Conservation (phyloP, 176 grass and related monocot genomes). For the Rhynchospora breviuscula region DNA sequence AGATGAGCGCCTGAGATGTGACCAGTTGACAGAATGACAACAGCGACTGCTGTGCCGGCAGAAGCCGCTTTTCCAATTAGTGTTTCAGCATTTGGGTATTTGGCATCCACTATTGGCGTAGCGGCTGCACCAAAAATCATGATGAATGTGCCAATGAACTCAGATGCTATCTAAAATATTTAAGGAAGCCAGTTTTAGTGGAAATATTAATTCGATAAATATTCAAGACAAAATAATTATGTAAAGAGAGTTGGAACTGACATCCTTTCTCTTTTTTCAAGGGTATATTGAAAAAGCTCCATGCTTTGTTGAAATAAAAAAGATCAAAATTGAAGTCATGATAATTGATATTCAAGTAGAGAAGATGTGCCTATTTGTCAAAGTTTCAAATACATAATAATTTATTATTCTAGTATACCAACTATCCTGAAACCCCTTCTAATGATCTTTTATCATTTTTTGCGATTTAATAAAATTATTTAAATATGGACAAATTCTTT, state of each 20-base stretch:
- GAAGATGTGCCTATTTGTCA: too few relatives aligned
- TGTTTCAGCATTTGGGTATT: constrained; percentile 34
- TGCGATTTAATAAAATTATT: too few relatives aligned
- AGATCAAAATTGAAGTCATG: not conserved
- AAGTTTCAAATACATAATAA: too few relatives aligned
- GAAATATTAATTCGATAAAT: not conserved
- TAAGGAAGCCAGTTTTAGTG: not conserved
- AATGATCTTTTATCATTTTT: too few relatives aligned
- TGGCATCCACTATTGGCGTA: constrained; percentile 55
- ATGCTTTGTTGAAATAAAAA: not conserved
- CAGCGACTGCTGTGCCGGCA: constrained; percentile 40
- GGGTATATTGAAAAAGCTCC: not conserved
- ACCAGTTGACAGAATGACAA: constrained; percentile 44
- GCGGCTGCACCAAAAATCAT: constrained; percentile 52
- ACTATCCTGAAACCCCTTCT: too few relatives aligned
- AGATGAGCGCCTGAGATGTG: constrained; percentile 74
- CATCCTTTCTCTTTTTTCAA: not conserved
- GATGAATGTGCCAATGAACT: constrained; percentile 71
- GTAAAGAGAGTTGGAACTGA: too few relatives aligned
- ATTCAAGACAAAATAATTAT: not conserved
- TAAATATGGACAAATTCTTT: not conserved
- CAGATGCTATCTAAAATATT: constrained; percentile 31
- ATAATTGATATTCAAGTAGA: too few relatives aligned
- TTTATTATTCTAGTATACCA: too few relatives aligned
- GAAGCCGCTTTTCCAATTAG: constrained; percentile 49